Evolutionary conservation across 768 basidiomycete species (phyloP), one percentile per base, ranked within the genome.

Genomic region (Suillus hirtellus): DNA sequence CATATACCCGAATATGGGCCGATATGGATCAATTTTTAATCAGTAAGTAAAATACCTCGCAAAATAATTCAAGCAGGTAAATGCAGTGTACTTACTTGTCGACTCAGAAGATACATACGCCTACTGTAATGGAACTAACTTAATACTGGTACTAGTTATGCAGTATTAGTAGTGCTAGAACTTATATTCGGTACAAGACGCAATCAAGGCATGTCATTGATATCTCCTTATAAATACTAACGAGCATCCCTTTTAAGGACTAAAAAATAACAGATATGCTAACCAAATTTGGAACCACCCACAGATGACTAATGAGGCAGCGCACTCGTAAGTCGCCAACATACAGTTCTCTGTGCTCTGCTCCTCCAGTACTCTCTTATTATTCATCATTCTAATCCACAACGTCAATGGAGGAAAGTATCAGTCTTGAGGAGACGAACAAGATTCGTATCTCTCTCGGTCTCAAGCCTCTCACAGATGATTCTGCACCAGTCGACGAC

Each of bases 361-460:
- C 21, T 19, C 34, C 10, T 19, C 19, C 34, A 35, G 53, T 53
- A 11, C 31, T 35, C 24, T 15, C 8, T 24, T 49, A 24, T n/a
- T 21, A 14, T 21, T 56, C 37, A 21, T 40, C 38, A 56, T 40
- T 40, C 38, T 24, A 24, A 56, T 15, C 63, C 71, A 77, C 66
- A 63, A 86, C 84, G 82, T 83, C 88, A 19, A 88, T 92, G 89
- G 90, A 93, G 80, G 87, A 92, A 76, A 89, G 91, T 68, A 90
- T 96, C 73, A 92, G 90, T 71, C 85, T 96, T 72, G 94, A 95
- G 72, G 94, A 96, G 81, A 96, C 95, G 43, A 96, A 96, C 83
- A 95, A 92, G 78, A 92, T 97, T 75, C 93, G 97, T 79, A 86
- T 96, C 63, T 90, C 89, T 5, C 84, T 97, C 44, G 97, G 97